Base-by-base conservation (phyloP, 2,329 filamentous ascomycete species). In the Trichoderma pleuroti region DNA sequence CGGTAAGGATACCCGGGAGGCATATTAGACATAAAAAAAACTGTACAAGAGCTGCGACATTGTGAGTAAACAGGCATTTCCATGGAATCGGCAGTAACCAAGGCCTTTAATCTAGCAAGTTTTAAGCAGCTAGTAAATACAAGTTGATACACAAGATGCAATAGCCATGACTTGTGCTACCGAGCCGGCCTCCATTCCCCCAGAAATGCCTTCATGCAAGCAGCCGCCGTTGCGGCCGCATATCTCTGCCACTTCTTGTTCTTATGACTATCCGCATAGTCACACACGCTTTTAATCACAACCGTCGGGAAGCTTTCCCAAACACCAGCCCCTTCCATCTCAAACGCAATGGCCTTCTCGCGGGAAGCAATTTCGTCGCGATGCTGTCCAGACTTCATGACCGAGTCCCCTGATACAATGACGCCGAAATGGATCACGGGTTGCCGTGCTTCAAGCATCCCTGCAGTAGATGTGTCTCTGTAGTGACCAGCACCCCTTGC, bases 201-300 rank as follows among this genome's bases (percentile, higher is more conserved):
- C 1, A 72, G 12, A 49, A 72, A 71, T 1, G 71, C 71, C 57
- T 68, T 71, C 49, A 54, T 57, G 10, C 61, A 59, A 34, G 68
- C 62, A 52, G 71, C 71, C 8, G 71, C 71, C 14, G 64, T 62
- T 80, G 66, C 66, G 5, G 66, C 66, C 12, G 66, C 54, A 61
- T 68, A 68, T 26, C n/a, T 34, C 39, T 68, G 79, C 80, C 80
- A 82, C 9, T 9, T 49, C 30, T 81, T 78, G 32, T 75, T 78
- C 72, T 82, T 82, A 65, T 82, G 80, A 12, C 75, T 77, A 68
- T 83, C 81, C 3, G 79, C 79, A 62, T 82, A 83, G 67, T 81
- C 78, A 46, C 77, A 82, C 2, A 80, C 77, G 1, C 79, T 79
- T 28, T 80, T 79, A 52, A 83, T 78, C 0, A 80, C 75, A 1